Evolutionary conservation across 257 asterid genomes (phyloP).

Genomic region (Pogostemon cablin): DNA sequence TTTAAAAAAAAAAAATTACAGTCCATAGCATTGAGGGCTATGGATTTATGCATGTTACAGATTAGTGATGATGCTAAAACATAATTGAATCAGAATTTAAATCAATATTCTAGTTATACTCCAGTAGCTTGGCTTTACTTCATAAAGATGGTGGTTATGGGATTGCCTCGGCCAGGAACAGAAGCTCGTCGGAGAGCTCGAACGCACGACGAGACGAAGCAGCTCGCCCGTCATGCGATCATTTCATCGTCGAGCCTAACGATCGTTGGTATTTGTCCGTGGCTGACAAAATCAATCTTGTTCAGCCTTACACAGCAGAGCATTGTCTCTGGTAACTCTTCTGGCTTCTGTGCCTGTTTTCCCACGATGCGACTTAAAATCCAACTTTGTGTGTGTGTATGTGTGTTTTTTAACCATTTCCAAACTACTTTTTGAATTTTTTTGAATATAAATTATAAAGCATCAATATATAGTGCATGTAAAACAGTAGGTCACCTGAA

Average conservation of each 20-base stretch:
- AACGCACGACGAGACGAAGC: too few relatives aligned
- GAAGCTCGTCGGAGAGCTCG: not conserved
- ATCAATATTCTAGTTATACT: constrained; percentile 25
- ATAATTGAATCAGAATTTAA: constrained; percentile 20
- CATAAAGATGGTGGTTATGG: constrained; percentile 14
- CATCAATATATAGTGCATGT: not conserved
- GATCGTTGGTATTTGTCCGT: constrained; percentile 65
- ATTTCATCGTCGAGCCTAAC: constrained; percentile 47
- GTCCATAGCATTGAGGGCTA: constrained; percentile 29
- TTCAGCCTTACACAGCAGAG: constrained; percentile 66
- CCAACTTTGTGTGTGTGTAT: too few relatives aligned
- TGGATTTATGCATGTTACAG: constrained; percentile 27
- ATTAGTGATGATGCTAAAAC: constrained; percentile 25
- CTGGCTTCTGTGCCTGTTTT: constrained; percentile 72
- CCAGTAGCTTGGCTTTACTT: constrained; percentile 29
- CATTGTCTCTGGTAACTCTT: constrained; percentile 69
- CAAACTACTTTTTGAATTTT: too few relatives aligned
- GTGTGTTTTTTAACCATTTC: too few relatives aligned
- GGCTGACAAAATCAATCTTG: constrained; percentile 73
- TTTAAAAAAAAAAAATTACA: constrained; percentile 23
- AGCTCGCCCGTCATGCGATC: too few relatives aligned
- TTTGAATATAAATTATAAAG: too few relatives aligned
- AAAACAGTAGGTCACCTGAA: constrained; percentile 53
- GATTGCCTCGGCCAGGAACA: too few relatives aligned
- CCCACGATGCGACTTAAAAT: not conserved